Evolutionary conservation across 2,329 filamentous ascomycete genomes (phyloP), one percentile per base, ranked within the genome.

Genomic region (Dothideomycetes sp.): DNA sequence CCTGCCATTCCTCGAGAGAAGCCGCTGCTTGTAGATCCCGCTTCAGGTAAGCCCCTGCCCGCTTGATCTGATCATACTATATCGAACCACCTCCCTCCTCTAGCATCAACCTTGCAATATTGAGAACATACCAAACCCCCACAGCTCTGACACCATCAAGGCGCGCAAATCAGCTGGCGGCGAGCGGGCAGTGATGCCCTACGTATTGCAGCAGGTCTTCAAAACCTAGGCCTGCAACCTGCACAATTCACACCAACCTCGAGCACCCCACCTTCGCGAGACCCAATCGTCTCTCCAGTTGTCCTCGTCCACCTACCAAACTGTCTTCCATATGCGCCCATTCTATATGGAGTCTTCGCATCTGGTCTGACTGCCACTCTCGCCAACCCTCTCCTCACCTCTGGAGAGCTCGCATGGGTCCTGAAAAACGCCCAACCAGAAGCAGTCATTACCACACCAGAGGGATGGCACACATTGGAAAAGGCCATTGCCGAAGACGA

Each of bases 271-370:
- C 15, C 32, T 15, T 32, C 30, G 14, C 22, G 22, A 27, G 22
- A 27, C 12, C 30, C 39, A 14, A 37, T 41, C 34, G 37, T 41
- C 30, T 41, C 39, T 3, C 39, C 39, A 7, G 34, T 41, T 11
- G 34, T 41, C 19, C n/a, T 41, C 15, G 29, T 41, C 12, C 39
- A 41, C 14, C 35, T 41, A 2, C 39, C 39, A 1, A 41, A 41
- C 17, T 41, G 34, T 16, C n/a, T 41, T 10, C 34, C 39, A n/a
- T 41, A 37, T n/a, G 34, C 39, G 12, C 39, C 39, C 16, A 19
- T 41, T 10, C 39, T 41, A 16, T 41, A 37, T 16, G 39, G 39
- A 30, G 31, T 41, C 2, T 30, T 41, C 4, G 39, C 39, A n/a
- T 37, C 39, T 4, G 39, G 39, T 31, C 22, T 41, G 34, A 41